Conservation (phyloP, 306 rosid genomes). For the Rosa multiflora region DNA sequence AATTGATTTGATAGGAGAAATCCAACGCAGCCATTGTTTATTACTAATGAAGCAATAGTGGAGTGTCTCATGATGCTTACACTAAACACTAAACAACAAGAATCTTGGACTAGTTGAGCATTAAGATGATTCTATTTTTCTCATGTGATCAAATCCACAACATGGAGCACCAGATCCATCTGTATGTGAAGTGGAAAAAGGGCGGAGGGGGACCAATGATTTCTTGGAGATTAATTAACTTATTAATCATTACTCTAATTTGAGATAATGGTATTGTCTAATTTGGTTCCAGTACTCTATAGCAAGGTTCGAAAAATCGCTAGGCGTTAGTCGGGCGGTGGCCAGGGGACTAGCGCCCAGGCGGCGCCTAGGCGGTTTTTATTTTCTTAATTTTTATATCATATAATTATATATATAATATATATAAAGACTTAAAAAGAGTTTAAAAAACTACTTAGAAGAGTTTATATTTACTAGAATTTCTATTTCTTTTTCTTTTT, state of each 20-base stretch:
- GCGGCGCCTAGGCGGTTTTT: too few species aligned
- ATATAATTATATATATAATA: too few species aligned
- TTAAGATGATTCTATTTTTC: too few species aligned
- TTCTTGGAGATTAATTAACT: neutral
- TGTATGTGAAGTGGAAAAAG: neutral
- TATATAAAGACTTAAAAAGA: too few species aligned
- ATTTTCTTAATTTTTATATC: too few species aligned
- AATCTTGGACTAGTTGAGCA: neutral
- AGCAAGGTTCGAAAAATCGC: too few species aligned
- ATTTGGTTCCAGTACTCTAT: neutral
- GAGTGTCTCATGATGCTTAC: constrained; percentile 7
- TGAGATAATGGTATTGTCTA: neutral
- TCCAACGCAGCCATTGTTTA: neutral
- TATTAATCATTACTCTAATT: neutral
- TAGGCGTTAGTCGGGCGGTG: too few species aligned
- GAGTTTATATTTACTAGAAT: too few species aligned
- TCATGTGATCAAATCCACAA: neutral
- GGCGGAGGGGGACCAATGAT: too few species aligned
- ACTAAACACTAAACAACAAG: constrained; percentile 2
- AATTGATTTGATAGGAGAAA: neutral
- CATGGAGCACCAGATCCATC: neutral
- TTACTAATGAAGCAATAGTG: neutral
- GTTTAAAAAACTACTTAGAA: too few species aligned
- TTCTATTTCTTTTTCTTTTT: too few species aligned
- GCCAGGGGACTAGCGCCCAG: too few species aligned